phyloP scores from a whole-genome alignment of 352 stramenopile genomes.

The Globisporangium spiculum region DNA sequence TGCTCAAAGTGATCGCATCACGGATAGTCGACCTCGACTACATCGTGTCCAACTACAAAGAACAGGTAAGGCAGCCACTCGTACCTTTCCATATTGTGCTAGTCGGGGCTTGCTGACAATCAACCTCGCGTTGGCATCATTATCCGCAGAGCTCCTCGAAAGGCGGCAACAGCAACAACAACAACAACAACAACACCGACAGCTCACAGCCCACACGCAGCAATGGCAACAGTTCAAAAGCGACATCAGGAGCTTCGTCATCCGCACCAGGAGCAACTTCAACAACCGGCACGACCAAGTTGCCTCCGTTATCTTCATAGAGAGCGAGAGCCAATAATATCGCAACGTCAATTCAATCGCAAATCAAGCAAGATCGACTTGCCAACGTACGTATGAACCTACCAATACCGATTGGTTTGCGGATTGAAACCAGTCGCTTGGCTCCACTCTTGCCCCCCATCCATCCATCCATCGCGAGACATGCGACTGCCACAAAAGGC shows the following conservation, averaged over 20 bases:
- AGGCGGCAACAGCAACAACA: conserved; percentile 1
- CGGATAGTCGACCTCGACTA: conserved; percentile 87
- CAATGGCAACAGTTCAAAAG: background rate
- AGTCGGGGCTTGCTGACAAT: background rate
- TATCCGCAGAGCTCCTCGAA: conserved; percentile 10
- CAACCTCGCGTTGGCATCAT: no score
- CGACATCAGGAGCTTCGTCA: background rate
- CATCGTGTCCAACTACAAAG: conserved; percentile 70
- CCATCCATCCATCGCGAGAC: background rate
- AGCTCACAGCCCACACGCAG: background rate
- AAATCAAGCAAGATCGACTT: background rate
- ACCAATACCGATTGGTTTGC: background rate
- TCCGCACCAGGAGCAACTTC: background rate
- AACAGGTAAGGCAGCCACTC: conserved; percentile 33
- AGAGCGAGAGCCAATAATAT: background rate
- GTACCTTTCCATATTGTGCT: background rate
- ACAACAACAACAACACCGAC: conserved; percentile 4
- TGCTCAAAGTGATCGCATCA: conserved; percentile 75
- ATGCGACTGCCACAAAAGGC: background rate
- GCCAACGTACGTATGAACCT: background rate
- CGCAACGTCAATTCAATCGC: background rate
- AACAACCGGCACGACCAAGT: conserved; percentile 3
- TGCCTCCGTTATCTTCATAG: conserved; percentile 14
- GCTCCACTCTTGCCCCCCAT: background rate
- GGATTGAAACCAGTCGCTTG: background rate